Base-by-base conservation (phyloP, 2,329 filamentous ascomycete species). In the Juglanconis juglandina region DNA sequence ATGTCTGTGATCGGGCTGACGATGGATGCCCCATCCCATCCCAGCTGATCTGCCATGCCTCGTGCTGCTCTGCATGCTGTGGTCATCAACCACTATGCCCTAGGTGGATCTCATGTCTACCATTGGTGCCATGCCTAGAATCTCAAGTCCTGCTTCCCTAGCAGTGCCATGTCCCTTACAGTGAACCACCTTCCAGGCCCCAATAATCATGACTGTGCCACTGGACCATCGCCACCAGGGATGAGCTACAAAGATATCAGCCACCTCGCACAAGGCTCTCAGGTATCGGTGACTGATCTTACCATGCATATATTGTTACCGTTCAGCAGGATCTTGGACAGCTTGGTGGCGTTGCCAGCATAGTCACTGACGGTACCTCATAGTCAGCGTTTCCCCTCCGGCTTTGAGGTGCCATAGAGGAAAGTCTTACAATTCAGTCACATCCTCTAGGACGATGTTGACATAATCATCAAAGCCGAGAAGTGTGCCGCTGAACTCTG, bases 231-330 rank as follows among this genome's bases (percentile, higher is more conserved):
- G 53, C 89, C 89, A 68, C 89, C 89, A 3, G 89, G 89, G 70
- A 92, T 91, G 74, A 92, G 81, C 89, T 92, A 65, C 5, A 51
- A 5, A 24, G 42, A 4, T 13, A 59, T 71, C 42, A 69, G 62
- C 17, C 24, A 33, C 14, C 1, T 10, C 24, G 35, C 33, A 24
- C 11, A 41, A 30, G 32, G 10, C 30, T n/a, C 5, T 56, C 33
- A 13, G 2, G 33, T 6, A 17, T 11, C 24, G 14, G 42, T 11
- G 37, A 34, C n/a, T 34, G 46, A 57, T 67, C 81, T 59, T 83
- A 96, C 95, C 95, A 99, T 99, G 90, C 94, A 98, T 66, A 99
- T 92, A 71, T 98, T 98, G 79, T 99, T 99, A 60, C 95, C 95
- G 71, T 99, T 99, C 44, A 99, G 80, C 47, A 99, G 78, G 63